Base-by-base conservation (phyloP, 1,139 yeast species). In the Candida sp. region DNA sequence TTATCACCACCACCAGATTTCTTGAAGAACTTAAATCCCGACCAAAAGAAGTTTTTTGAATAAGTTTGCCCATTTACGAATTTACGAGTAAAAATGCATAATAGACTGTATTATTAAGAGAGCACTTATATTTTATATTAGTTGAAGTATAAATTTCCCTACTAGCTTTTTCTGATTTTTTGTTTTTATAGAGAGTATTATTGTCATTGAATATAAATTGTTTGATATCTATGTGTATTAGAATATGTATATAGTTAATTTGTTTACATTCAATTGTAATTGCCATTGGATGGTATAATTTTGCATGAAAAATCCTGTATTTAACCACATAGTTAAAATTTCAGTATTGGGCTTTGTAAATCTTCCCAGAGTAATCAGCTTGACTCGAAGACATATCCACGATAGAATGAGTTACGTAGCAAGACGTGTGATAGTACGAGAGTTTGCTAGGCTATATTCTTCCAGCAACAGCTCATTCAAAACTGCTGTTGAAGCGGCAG, bases 1-100 rank as follows among this genome's bases (percentile, higher is more conserved):
- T 77, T 89, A 49, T 87, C 95, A 1, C 83, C 93, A 2, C 97
- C 97, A 0, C 77, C 74, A 15, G 82, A 79, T n/a, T 88, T 86
- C 56, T 82, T 88, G 48, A 60, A 63, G 36, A 71, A 73, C 45
- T 66, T 82, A 66, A 73, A 70, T 50, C 64, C 64, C 4, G 57
- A 61, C 2, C 85, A 81, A 53, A 67, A 70, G 47, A 53, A 56
- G 36, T 42, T 42, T 8, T 47, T 45, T 35, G 33, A 39, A 21
- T 45, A 34, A 23, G 7, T 21, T 23, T 9, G 21, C 9, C 27
- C 11, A 9, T n/a, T 25, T 22, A 37, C 21, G 19, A 11, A 27
- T 37, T 22, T 37, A 29, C 12, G 25, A 8, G n/a, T n/a, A 21
- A 5, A 3, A 35, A 9, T 22, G 15, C 37, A 35, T 30, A 5